phyloP scores from a whole-genome alignment of 1,284 basidiomycete genomes.

The Volvariella surrecta region DNA sequence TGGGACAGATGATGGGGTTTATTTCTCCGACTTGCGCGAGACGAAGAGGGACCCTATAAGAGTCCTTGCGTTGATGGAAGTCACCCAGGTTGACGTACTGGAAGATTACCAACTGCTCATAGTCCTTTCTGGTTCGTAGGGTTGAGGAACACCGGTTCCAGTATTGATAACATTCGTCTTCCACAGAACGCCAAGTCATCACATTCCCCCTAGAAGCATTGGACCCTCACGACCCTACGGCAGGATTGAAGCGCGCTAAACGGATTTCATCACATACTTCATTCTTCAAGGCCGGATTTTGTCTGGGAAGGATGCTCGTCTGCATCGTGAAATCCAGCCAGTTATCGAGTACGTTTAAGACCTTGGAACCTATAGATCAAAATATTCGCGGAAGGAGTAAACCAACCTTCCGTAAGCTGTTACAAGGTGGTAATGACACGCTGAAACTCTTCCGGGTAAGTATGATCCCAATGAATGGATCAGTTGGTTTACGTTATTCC shows the following conservation, averaged over 20 bases:
- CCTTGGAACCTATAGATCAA: constrained; percentile 93
- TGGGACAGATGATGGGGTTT: constrained; percentile 95
- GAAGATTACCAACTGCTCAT: constrained; percentile 96
- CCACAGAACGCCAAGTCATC: constrained; percentile 83
- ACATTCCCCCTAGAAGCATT: constrained; percentile 95
- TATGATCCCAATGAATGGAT: constrained; percentile 7
- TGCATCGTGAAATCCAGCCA: constrained; percentile 97
- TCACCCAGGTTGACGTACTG: constrained; percentile 92
- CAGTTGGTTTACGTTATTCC: constrained; percentile 7
- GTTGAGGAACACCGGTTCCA: neutral
- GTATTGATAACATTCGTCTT: constrained; percentile 12
- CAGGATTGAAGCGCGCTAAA: constrained; percentile 89
- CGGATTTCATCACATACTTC: constrained; percentile 94
- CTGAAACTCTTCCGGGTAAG: constrained; percentile 87
- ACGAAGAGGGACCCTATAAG: constrained; percentile 79
- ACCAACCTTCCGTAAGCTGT: constrained; percentile 88
- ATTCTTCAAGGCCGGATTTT: constrained; percentile 96
- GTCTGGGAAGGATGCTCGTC: constrained; percentile 90
- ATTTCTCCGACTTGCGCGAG: constrained; percentile 82
- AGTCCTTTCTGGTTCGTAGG: constrained; percentile 76
- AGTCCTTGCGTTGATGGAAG: constrained; percentile 84
- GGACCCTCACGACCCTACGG: constrained; percentile 84
- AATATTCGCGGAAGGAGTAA: constrained; percentile 78
- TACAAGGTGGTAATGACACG: constrained; percentile 94
- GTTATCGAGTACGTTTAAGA: constrained; percentile 96